Base-by-base conservation (phyloP, 805 yeast genomes). In the Ogataea naganishii region DNA sequence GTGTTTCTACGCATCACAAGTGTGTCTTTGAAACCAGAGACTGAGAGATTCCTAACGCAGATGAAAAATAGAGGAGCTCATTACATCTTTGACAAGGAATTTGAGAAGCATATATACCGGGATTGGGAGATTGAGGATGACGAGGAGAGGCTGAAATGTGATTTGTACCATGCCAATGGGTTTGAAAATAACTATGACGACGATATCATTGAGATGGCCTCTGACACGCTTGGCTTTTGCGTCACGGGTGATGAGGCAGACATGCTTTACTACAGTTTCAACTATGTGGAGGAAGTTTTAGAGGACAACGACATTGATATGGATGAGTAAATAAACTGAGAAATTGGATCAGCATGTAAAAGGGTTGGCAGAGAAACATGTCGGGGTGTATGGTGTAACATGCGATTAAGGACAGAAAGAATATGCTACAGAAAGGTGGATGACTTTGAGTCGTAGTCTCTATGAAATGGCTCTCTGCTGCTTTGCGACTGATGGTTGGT, bases 171-270 rank as follows among this genome's bases (percentile, higher is more conserved):
- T 27, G 61, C 75, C 29, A 75, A 76, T 44, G 83, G 83, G 2
- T 46, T 75, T 10, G 83, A 76, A 44, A 65, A 74, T 35, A 68
- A 73, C 5, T 78, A 75, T 44, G 76, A 72, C 33, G 69, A 63
- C 33, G 75, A 71, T 34, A 72, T 75, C 3, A 72, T 80, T 22
- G 84, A 77, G 37, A 57, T 78, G 45, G 78, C 94, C 0, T 62
- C 84, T 37, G 82, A 77, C 38, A 67, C 84, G 13, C 57, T 85
- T 31, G 84, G 77, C 35, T 64, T 67, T 17, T 73, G 76, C 35
- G 69, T 76, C 8, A 79, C 84, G 4, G 76, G 77, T 44, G 86
- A 80, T 39, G 94, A 82, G 41, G 84, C 85, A 1, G 94, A 85
- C 51, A 71, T 74, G 31, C 56, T 84, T 37, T 82, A 73, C 48